phyloP scores from a whole-genome alignment of 352 stramenopile species.

The Plasmopara muralis region DNA sequence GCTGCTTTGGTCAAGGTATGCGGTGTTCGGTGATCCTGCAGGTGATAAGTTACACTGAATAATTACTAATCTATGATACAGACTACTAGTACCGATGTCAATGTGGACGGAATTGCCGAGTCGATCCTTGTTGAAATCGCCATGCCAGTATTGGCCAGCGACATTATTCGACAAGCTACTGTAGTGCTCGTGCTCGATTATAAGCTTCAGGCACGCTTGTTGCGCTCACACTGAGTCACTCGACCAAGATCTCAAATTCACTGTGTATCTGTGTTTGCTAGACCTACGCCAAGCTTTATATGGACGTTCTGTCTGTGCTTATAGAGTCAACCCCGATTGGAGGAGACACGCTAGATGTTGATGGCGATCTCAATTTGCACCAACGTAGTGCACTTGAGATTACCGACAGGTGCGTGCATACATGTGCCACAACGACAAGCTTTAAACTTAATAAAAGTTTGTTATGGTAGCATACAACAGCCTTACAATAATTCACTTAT shows the following conservation, averaged over 20 bases:
- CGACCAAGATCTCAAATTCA: slow-evolving; percentile 1
- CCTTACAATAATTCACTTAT: slow-evolving; percentile 34
- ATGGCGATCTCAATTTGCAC: slow-evolving; percentile 55
- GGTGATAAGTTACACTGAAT: too few relatives aligned
- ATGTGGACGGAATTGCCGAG: slow-evolving; percentile 46
- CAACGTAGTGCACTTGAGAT: slow-evolving; percentile 43
- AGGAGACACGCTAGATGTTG: slow-evolving; percentile 31
- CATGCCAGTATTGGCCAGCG: slow-evolving; percentile 36
- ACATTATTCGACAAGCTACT: slow-evolving; percentile 43
- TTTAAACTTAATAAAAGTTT: background rate
- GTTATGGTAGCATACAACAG: slow-evolving; percentile 22
- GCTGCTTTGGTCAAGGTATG: too few relatives aligned
- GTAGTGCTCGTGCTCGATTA: slow-evolving; percentile 55
- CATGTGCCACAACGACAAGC: background rate
- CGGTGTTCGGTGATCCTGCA: too few relatives aligned
- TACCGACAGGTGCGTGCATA: slow-evolving; percentile 27
- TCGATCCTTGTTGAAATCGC: slow-evolving; percentile 42
- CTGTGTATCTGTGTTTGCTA: slow-evolving; percentile 6
- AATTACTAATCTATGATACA: slow-evolving; percentile 4
- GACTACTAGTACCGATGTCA: slow-evolving; percentile 41
- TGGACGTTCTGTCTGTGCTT: slow-evolving; percentile 50
- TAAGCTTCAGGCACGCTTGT: slow-evolving; percentile 31
- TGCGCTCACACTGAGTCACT: background rate
- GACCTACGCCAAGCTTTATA: slow-evolving; percentile 46
- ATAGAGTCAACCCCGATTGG: slow-evolving; percentile 33